A percentile compares a stretch with the other conserved stretches of the same genome.
Evolutionary conservation across 495 filamentous ascomycete genomes (phyloP).

Genomic region (Bryoglossum gracile): DNA sequence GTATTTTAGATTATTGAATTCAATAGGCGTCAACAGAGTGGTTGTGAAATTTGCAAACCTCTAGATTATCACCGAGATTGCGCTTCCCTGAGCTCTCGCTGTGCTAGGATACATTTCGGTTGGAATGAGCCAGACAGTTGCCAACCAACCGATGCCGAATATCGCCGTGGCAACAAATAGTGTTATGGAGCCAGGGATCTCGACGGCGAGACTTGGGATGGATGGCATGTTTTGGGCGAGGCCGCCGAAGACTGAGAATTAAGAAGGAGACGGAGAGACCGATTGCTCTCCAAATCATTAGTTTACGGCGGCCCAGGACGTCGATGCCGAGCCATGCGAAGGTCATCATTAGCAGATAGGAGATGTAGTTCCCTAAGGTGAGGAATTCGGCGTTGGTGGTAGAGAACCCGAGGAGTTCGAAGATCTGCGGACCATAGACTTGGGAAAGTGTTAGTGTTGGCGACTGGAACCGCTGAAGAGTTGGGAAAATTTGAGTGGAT

Average conservation of each 20-base stretch:
- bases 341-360: conserved; percentile 49
- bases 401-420: conserved; percentile 44
- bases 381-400: conserved; percentile 39
- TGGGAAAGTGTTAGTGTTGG: no score
- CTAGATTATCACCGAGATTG: conserved; percentile 48
- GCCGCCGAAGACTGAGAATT: conserved; percentile 40
- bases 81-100: conserved; percentile 45
- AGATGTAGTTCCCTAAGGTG: conserved; percentile 48
- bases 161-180: conserved; percentile 46
- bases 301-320: conserved; percentile 40
- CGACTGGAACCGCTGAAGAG: no score
- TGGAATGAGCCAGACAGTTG: conserved; percentile 50
- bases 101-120: conserved; percentile 51
- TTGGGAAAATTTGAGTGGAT: no score
- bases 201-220: conserved; percentile 32
- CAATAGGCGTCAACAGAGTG: conserved; percentile 47
- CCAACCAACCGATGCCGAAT: conserved; percentile 52
- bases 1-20: conserved; percentile 49
- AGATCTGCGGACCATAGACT: conserved; percentile 53
- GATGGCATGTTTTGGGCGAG: conserved; percentile 16
- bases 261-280: conserved; percentile 38
- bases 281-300: conserved; percentile 42
- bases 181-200: conserved; percentile 37
- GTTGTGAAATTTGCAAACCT: conserved; percentile 49
- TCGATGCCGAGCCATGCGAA: conserved; percentile 47